A percentile compares a stretch with the other conserved stretches of the same genome.
phyloP scores from a whole-genome alignment of 75 land plant species.

The Picea glauca region DNA sequence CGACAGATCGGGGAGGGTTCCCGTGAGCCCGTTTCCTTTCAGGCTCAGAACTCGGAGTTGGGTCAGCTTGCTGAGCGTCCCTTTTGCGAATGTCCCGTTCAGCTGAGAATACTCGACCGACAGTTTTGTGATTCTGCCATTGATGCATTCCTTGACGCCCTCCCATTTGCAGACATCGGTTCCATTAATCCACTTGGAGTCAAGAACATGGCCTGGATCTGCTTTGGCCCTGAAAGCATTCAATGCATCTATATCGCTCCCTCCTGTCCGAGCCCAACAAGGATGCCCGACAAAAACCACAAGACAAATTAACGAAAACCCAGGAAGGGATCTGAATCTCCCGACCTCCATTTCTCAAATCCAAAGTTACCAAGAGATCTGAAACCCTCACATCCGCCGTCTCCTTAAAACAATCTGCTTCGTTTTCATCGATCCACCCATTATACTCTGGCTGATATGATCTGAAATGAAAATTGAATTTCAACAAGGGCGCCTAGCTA shows the following conservation, averaged over 20 bases:
- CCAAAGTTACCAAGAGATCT: too few species aligned
- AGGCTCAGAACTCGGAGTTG: conserved; percentile 73
- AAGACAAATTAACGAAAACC: too few species aligned
- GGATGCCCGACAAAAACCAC: too few species aligned
- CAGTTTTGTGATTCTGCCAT: conserved; percentile 49
- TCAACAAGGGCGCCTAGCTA: too few species aligned
- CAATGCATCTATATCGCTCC: background rate
- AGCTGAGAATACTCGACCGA: conserved; percentile 50
- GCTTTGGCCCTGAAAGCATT: background rate
- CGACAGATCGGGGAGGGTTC: conserved; percentile 58
- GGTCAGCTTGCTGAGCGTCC: conserved; percentile 35
- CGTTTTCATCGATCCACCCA: too few species aligned
- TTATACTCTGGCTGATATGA: too few species aligned
- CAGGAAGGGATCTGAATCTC: too few species aligned
- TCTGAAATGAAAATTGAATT: too few species aligned
- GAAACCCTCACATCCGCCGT: too few species aligned
- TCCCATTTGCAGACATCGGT: conserved; percentile 23
- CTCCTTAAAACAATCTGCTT: too few species aligned
- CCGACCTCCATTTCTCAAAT: too few species aligned
- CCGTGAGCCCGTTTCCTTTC: conserved; percentile 55
- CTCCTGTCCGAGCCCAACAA: too few species aligned
- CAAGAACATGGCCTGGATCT: background rate
- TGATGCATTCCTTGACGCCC: conserved; percentile 46
- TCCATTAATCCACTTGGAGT: background rate
- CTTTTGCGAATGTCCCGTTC: conserved; percentile 32